Evolutionary conservation across 2,329 filamentous ascomycete genomes (phyloP), one percentile per base, ranked within the genome.

Genomic region (Alternaria arborescens): DNA sequence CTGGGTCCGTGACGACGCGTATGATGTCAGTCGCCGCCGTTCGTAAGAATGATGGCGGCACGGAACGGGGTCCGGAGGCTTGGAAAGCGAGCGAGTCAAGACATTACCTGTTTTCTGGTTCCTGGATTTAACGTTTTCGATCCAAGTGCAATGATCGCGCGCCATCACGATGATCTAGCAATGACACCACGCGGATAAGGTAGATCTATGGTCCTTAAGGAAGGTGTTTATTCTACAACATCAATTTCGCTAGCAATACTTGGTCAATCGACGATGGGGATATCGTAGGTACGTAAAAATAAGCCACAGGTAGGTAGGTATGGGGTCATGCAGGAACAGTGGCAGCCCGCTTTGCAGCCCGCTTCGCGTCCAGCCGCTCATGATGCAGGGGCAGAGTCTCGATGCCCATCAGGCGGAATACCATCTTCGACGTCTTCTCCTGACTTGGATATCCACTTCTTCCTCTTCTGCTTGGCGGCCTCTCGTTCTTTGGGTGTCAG

Each of bases 371-470:
- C 46, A 22, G 32, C 61, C 47, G 38, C 32, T 56, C 60, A 61
- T 18, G 56, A 32, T 52, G 50, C 61, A 57, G 61, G 58, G 44
- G 48, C 41, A 42, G 43, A 32, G 10, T 55, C 55, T 30, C 74
- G 70, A 44, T 68, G 70, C 32, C 77, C 77, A 12, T 58, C 62
- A 7, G 77, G 77, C 14, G 77, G 68, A 41, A 79, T 79, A 10
- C 64, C 75, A 54, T 72, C 73, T 65, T 79, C 77, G 22, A 75
- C 68, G 53, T 78, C 77, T 62, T 77, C 65, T 14, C 76, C 77
- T 16, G 72, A 42, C 56, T 65, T 71, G 58, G 73, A 77, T 42
- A 78, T 57, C 38, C 66, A 62, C 61, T 73, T 73, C 52, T 71
- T 71, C 30, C 55, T 66, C 66, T 66, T 74, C 26, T 73, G 61